Evolutionary conservation across 2,329 filamentous ascomycete genomes (phyloP), one percentile per base, ranked within the genome.

Genomic region (Xylariaceae sp.): DNA sequence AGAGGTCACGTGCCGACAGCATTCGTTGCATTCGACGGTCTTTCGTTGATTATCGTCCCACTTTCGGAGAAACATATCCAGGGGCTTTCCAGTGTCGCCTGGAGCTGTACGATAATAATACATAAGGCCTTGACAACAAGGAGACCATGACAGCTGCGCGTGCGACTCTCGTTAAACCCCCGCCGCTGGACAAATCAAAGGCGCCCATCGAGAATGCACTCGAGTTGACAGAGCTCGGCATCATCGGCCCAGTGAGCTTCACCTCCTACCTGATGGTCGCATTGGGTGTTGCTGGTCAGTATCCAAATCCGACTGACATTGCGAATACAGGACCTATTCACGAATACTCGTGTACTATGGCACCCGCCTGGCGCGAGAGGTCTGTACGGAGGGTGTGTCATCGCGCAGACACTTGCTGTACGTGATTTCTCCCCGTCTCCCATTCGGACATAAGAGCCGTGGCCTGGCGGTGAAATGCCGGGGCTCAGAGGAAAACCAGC

Each of bases 351-450:
- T 36, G 87, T 87, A 19, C 80, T 94, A 57, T 97, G 92, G 92
- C 92, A 95, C 64, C 94, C 94, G 0, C 86, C 89, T 0, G 91
- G 90, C 18, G 94, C 94, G 2, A 85, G 94, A 50, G 94, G 94
- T 56, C 91, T 99, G 72, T 99, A 90, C 67, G 94, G 94, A 68
- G 92, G 92, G 61, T 85, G 88, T 53, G 91, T 95, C 36, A 96
- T 99, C 63, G 92, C 92, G 45, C 92, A 97, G 78, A 70, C 67
- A 7, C 58, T 69, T 36, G 65, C 67, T 49, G 67, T 69, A 67
- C 22, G 67, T 58, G 9, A 44, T 26, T 19, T 34, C 12, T 29
- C 9, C 41, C 15, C 21, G 5, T 18, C 6, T 15, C 5, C 19
- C 2, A 40, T 46, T 10, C 9, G 16, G 13, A 36, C 12, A n/a